A percentile compares a stretch with the other conserved stretches of the same genome.
Conservation (phyloP, 208 protist genomes). For the Phytomonas francai region DNA sequence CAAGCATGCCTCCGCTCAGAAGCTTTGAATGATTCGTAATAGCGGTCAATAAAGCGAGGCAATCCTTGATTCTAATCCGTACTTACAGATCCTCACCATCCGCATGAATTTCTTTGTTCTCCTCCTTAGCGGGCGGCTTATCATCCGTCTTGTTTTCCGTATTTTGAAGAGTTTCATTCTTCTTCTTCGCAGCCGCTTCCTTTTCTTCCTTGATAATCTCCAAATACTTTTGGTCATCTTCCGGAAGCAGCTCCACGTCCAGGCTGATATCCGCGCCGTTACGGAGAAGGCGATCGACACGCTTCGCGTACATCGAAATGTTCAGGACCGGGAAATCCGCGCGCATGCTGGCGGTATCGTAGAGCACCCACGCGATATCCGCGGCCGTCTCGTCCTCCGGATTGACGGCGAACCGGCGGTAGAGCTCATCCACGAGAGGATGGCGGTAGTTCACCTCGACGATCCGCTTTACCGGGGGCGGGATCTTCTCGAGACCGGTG, state of each 20-base stretch:
- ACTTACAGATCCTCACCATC: slow-evolving; percentile 1
- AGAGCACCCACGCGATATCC: slow-evolving; percentile 93
- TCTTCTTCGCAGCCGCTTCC: slow-evolving; percentile 2
- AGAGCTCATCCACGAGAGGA: slow-evolving; percentile 93
- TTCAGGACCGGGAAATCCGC: slow-evolving; percentile 91
- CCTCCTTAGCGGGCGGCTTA: not conserved
- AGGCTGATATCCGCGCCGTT: slow-evolving; percentile 71
- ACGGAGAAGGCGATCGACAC: slow-evolving; percentile 86
- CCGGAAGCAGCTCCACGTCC: slow-evolving; percentile 59
- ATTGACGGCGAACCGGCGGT: slow-evolving; percentile 75
- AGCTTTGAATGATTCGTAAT: no score
- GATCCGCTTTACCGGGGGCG: slow-evolving; percentile 73
- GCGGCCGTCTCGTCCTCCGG: slow-evolving; percentile 70
- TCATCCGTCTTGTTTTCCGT: slow-evolving; percentile 3
- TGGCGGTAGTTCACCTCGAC: slow-evolving; percentile 98
- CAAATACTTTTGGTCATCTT: slow-evolving; percentile 68
- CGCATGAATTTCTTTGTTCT: slow-evolving; percentile 1
- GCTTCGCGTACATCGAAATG: slow-evolving; percentile 60
- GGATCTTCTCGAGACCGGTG: slow-evolving; percentile 33
- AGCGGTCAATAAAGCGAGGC: no score
- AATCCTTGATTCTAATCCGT: not conserved
- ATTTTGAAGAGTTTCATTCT: slow-evolving; percentile 19
- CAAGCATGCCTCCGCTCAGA: no score
- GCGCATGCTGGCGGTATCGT: slow-evolving; percentile 91
- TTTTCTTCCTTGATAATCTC: not conserved